phyloP scores from a whole-genome alignment of 495 filamentous ascomycete genomes.

The Aspergillus incahuasiensis region DNA sequence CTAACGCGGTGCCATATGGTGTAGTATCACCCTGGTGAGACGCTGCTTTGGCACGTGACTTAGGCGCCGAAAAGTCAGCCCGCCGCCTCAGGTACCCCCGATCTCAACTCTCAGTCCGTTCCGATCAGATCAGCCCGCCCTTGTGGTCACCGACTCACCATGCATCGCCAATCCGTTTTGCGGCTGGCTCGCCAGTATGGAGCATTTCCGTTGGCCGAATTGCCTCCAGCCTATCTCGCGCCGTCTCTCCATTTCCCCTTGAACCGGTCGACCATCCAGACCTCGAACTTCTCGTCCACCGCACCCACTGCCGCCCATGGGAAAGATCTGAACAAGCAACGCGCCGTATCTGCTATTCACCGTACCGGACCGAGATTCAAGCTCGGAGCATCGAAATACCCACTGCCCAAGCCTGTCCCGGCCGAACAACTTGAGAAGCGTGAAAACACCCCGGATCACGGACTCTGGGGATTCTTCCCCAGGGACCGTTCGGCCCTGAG shows the following conservation, averaged over 20 bases:
- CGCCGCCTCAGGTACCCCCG: constrained; percentile 14
- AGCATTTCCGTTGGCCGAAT: constrained; percentile 28
- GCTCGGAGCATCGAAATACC: constrained; percentile 62
- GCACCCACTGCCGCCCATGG: constrained; percentile 32
- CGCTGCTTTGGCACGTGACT: constrained; percentile 13
- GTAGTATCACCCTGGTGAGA: not conserved
- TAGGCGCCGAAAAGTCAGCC: constrained; percentile 20
- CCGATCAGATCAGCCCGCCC: constrained; percentile 11
- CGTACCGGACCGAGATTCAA: constrained; percentile 69
- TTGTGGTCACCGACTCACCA: constrained; percentile 19
- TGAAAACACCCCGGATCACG: constrained; percentile 64
- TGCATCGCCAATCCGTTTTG: constrained; percentile 37
- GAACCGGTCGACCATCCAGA: constrained; percentile 28
- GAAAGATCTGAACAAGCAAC: constrained; percentile 45
- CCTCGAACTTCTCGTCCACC: constrained; percentile 45
- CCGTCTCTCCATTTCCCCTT: constrained; percentile 41
- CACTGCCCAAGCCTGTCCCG: constrained; percentile 68
- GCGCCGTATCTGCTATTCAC: constrained; percentile 76
- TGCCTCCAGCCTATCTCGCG: constrained; percentile 43
- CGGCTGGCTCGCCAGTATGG: constrained; percentile 34
- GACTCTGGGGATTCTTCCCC: constrained; percentile 91
- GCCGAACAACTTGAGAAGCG: constrained; percentile 38
- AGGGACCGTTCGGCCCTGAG: constrained; percentile 56
- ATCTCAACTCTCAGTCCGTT: constrained; percentile 11
- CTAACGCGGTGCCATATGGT: not conserved